Evolutionary conservation across 345 rosid species (phyloP), one percentile per base, ranked within the genome.

Genomic region (Kernera saxatilis): DNA sequence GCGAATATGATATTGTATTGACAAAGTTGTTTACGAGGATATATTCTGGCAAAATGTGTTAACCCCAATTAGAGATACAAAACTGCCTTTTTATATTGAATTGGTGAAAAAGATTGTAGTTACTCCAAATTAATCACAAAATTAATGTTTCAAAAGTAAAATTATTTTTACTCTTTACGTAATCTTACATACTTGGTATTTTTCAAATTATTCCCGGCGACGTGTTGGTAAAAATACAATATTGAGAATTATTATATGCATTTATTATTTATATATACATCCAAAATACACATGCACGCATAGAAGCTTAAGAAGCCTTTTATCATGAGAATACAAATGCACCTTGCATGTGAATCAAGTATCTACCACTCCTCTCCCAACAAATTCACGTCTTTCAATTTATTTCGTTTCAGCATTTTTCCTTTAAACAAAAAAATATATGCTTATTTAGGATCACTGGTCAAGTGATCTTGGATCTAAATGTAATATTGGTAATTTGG

Each of bases 321-420:
- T 63, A 64, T 63, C 30, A 29, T 50, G 71, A 49, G 50, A 40
- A 30, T 43, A 66, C 67, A 48, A 48, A 66, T 58, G 67, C 63
- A 43, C 56, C 56, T 74, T 74, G 78, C 78, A 68, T 60, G 73
- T 74, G 74, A 74, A 60, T 40, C 17, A 18, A 40, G 62, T 60
- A 74, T 51, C 78, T 74, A 60, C 73, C 78, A 74, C 78, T 59
- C 69, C 43, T 67, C 73, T 74, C 64, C 68, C 73, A 60, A 74
- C 69, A 21, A 67, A 67, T 67, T 51, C 73, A 60, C 56, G 69
- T 60, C 69, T 60, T 68, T 74, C 9, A 57, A 74, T 74, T 74
- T 68, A 74, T 56, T 65, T 36, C 58, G 19, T 46, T 41, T 44
- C 63, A 33, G 15, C 33, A 22, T n/a, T 39, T 14, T 23, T 2